Base-by-base conservation (phyloP, 805 yeast species). In the Saccharomycopsis fodiens region DNA sequence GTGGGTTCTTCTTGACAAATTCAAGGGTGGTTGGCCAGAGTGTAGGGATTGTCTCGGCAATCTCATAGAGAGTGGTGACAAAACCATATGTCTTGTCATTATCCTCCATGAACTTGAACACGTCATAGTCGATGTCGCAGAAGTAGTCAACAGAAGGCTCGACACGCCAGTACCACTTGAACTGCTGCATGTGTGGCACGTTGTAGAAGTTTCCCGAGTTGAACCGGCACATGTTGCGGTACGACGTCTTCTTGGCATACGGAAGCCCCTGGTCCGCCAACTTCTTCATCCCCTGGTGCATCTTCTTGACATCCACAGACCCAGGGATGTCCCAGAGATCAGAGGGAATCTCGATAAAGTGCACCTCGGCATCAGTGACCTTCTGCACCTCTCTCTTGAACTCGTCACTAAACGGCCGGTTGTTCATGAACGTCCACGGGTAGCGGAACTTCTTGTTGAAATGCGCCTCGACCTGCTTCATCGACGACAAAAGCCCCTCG, bases 181-280 rank as follows among this genome's bases (percentile, higher is more conserved):
- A 79, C 53, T 79, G 68, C 48, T 68, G 65, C 57, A 81, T 61
- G 48, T 73, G 71, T 5, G 85, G 85, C 47, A 78, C 71, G 42
- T 77, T 67, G 57, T 67, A 79, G 56, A 81, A 78, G 51, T 62
- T 64, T 12, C 78, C 76, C 52, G 75, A 71, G 59, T 81, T 79
- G 61, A 78, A 81, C 31, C 87, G 65, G 56, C 87, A 81, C 87
- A 81, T 81, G 54, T 79, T 76, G 54, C 79, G 84, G 55, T 82
- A 81, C 1, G 82, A 75, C 13, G 56, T 60, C 59, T 60, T 60
- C 31, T 63, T 63, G 3, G 85, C 82, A 52, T 81, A 79, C 8
- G 79, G 82, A 13, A 79, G 70, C 17, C 72, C 66, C 41, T 73
- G 66, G 4, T 62, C 60, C 4, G 55, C 61, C 53, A 78, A 48